Conservation (phyloP, 331 rosid species). For the Erythrophleum ivorense region DNA sequence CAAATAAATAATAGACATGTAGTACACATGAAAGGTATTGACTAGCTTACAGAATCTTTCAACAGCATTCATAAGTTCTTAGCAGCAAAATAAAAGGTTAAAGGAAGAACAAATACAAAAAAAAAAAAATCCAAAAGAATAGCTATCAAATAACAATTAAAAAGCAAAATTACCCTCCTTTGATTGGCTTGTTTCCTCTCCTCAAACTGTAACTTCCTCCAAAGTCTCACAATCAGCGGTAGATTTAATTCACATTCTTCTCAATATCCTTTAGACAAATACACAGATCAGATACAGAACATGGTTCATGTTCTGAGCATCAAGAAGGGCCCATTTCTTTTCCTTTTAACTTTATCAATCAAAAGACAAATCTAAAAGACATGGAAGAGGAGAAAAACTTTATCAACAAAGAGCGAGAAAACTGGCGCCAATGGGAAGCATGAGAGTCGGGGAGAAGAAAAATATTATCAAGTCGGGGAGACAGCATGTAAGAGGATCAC, state of each 20-base stretch:
- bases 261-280: conserved; percentile 11
- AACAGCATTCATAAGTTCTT: no score
- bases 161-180: conserved; percentile 68
- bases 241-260: conserved; percentile 8
- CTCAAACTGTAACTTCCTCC: conserved; percentile 78
- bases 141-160: not conserved
- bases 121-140: not conserved
- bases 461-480: no score
- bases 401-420: not conserved
- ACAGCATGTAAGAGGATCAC: no score
- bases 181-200: conserved; percentile 90
- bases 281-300: not conserved
- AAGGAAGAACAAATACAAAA: no score
- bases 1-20: no score
- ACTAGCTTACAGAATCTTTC: no score
- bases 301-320: conserved; percentile 21
- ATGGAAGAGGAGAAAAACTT: conserved; percentile 5
- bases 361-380: conserved; percentile 11
- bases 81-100: no score
- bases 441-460: no score
- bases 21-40: no score
- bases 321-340: conserved; percentile 11
- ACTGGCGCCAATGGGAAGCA: no score
- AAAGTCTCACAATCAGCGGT: conserved; percentile 50
- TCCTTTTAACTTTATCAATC: not conserved